These are phyloP conservation scores for Sporothrix brasiliensis DNA, from an alignment of 2,329 filamentous ascomycete species.

Conservation along the genomic window DNA sequence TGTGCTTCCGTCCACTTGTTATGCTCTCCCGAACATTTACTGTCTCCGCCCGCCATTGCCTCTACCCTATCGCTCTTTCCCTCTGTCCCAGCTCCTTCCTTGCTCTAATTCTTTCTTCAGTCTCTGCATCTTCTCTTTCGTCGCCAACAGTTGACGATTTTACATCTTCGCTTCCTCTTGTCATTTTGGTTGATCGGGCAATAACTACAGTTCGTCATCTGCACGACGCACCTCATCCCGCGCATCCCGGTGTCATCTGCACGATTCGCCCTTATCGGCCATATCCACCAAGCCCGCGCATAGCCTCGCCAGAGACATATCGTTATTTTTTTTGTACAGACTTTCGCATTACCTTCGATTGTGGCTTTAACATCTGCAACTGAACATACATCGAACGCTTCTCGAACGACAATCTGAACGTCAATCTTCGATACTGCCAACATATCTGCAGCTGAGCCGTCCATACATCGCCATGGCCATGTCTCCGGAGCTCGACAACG, in stretches of 20 bases:
- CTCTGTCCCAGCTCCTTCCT: slow-evolving; percentile 15
- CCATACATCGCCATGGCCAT: neutral
- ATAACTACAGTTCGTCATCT: neutral
- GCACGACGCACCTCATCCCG: neutral
- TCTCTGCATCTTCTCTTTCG: neutral
- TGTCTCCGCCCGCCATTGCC: slow-evolving; percentile 4
- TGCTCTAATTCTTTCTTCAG: neutral
- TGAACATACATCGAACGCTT: neutral
- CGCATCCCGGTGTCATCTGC: neutral
- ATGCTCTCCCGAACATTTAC: slow-evolving; percentile 19
- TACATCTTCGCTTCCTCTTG: neutral
- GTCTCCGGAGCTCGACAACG: slow-evolving; percentile 3
- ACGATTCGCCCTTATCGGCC: neutral
- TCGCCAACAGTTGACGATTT: neutral
- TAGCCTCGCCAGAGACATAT: neutral
- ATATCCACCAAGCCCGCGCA: neutral
- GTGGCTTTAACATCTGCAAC: no score
- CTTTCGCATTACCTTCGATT: no score
- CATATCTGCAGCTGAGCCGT: no score
- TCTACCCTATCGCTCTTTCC: slow-evolving; percentile 22
- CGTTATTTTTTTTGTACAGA: neutral
- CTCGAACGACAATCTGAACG: neutral
- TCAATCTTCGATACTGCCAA: neutral
- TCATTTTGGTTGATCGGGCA: neutral
- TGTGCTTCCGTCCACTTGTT: neutral